These are phyloP conservation scores for Silene latifolia DNA, from an alignment of 148 eudicot species.

Conservation along the genomic window DNA sequence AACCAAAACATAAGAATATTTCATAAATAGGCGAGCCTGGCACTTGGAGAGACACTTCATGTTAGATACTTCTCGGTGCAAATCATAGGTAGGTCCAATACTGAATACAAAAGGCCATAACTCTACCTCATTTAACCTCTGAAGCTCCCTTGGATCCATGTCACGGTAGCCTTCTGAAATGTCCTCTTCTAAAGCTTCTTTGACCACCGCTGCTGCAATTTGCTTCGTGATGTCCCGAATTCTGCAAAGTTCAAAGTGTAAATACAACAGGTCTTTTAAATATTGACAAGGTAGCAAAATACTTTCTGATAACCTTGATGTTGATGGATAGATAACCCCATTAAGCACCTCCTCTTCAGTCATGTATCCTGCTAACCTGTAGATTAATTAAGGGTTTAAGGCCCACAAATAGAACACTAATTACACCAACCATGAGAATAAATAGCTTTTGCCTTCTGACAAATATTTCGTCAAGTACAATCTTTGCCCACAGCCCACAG, in stretches of 20 bases:
- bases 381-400: constrained; percentile 13
- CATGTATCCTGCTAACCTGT: constrained; percentile 89
- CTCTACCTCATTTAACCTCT: constrained; percentile 60
- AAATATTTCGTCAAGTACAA: neutral
- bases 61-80: neutral
- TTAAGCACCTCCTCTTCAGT: constrained; percentile 82
- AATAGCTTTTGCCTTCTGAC: neutral
- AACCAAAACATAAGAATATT: too few relatives aligned
- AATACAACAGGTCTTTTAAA: neutral
- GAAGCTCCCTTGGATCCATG: constrained; percentile 82
- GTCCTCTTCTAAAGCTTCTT: constrained; percentile 91
- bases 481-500: neutral
- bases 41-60: neutral
- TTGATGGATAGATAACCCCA: constrained; percentile 82
- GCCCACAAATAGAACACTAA: neutral
- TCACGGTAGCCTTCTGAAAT: constrained; percentile 96
- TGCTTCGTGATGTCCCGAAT: constrained; percentile 95
- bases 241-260: constrained; percentile 34
- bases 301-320: constrained; percentile 55
- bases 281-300: neutral
- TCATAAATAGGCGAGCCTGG: neutral
- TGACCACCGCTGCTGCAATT: constrained; percentile 86
- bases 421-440: neutral
- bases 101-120: neutral
- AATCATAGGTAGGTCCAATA: neutral